phyloP scores from a whole-genome alignment of 2,329 filamentous ascomycete species.

The Xylariaceae sp. region DNA sequence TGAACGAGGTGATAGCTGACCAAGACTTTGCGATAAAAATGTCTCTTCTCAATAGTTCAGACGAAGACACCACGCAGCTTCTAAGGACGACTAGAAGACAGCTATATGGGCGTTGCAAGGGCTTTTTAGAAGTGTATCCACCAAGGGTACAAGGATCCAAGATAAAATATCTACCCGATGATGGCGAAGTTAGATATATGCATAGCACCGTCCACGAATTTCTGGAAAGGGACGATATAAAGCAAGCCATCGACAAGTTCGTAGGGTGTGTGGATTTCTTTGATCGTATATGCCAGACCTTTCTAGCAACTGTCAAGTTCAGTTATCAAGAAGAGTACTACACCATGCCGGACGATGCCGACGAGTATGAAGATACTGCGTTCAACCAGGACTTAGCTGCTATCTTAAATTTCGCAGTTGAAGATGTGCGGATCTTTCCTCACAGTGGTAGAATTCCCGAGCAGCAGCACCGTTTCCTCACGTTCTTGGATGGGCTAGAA shows the following conservation, averaged over 20 bases:
- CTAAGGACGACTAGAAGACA: slow-evolving; percentile 10
- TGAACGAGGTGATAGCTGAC: slow-evolving; percentile 8
- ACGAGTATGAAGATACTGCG: neutral
- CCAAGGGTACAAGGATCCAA: neutral
- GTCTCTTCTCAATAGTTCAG: neutral
- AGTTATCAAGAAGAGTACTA: neutral
- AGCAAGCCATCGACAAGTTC: slow-evolving; percentile 1
- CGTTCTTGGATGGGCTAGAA: slow-evolving; percentile 1
- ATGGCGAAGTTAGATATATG: slow-evolving; percentile 15
- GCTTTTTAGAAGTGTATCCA: slow-evolving; percentile 8
- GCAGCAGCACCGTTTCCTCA: neutral
- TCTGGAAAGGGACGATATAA: slow-evolving; percentile 6
- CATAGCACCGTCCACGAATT: slow-evolving; percentile 20
- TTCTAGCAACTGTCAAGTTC: slow-evolving; percentile 12
- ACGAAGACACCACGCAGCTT: neutral
- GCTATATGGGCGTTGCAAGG: slow-evolving; percentile 22
- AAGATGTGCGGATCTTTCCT: neutral
- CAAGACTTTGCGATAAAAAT: slow-evolving; percentile 4
- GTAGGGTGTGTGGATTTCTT: slow-evolving; percentile 10
- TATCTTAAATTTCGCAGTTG: neutral
- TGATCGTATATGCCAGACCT: slow-evolving; percentile 10
- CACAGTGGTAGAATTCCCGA: neutral
- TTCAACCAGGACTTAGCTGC: neutral
- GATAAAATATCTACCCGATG: neutral
- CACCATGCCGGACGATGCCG: neutral